Percentiles rank a stretch among this genome's conserved stretches.
Evolutionary conservation across 805 yeast genomes (phyloP).

Genomic region (Blastobotrys parvus): DNA sequence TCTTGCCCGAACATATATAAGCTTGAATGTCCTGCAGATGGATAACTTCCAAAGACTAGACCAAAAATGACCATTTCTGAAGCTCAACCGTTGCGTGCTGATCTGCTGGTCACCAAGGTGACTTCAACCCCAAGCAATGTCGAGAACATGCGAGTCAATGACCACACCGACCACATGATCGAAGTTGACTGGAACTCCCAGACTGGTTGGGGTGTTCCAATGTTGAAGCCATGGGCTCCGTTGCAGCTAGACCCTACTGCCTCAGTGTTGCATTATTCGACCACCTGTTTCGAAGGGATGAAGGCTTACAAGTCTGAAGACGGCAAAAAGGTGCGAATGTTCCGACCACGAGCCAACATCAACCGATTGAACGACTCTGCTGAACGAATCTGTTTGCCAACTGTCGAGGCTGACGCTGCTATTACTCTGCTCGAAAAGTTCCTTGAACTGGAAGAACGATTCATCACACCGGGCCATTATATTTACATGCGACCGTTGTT

Average conservation of each 20-base stretch:
- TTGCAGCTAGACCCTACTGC: constrained; percentile 65
- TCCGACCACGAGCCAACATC: constrained; percentile 43
- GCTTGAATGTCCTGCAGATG: background rate
- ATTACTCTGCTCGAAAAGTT: constrained; percentile 36
- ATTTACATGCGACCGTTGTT: constrained; percentile 44
- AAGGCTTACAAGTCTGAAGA: constrained; percentile 51
- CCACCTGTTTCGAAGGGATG: constrained; percentile 78
- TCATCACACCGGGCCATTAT: constrained; percentile 36
- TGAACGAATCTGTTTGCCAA: constrained; percentile 40
- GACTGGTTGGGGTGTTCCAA: constrained; percentile 69
- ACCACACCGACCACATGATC: constrained; percentile 54
- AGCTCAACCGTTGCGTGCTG: constrained; percentile 12
- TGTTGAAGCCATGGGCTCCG: constrained; percentile 65
- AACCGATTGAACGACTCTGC: constrained; percentile 43
- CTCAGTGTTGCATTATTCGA: constrained; percentile 76
- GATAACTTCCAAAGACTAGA: background rate
- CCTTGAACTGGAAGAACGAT: constrained; percentile 35
- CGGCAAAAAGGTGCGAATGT: constrained; percentile 21
- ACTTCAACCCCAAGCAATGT: constrained; percentile 8
- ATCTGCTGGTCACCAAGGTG: constrained; percentile 6
- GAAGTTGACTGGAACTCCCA: constrained; percentile 62
- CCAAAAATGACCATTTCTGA: constrained; percentile 12
- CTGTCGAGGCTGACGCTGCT: constrained; percentile 39
- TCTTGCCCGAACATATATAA: too few relatives aligned
- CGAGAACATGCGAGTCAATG: background rate